phyloP scores from a whole-genome alignment of 768 basidiomycete genomes.

The Rhizopogon vinicolor region DNA sequence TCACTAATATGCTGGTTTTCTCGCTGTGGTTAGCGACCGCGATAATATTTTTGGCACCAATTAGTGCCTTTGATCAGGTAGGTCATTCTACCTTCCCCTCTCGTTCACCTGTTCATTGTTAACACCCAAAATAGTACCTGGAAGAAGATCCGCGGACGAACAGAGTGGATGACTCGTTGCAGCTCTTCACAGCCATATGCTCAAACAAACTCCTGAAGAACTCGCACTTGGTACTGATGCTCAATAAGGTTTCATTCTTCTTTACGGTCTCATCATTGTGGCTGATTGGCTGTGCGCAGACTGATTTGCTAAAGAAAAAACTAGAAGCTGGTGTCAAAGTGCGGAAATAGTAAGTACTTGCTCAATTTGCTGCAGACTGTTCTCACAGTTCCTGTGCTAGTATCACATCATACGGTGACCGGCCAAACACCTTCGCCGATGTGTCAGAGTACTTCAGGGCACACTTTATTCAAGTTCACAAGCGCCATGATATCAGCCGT shows the following conservation, averaged over 20 bases:
- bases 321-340: slow-evolving; percentile 63
- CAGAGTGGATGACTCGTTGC: slow-evolving; percentile 77
- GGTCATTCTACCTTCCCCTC: slow-evolving; percentile 8
- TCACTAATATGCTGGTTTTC: slow-evolving; percentile 4
- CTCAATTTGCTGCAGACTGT: slow-evolving; percentile 1
- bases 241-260: slow-evolving; percentile 60
- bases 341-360: slow-evolving; percentile 63
- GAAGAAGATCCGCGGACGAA: slow-evolving; percentile 80
- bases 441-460: slow-evolving; percentile 79
- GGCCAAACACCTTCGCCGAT: slow-evolving; percentile 64
- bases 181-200: slow-evolving; percentile 72
- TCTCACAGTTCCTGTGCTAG: slow-evolving; percentile 27
- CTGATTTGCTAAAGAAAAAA: slow-evolving; percentile 70
- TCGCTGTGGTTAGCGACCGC: slow-evolving; percentile 53
- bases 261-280: slow-evolving; percentile 1
- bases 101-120: slow-evolving; percentile 3
- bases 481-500: slow-evolving; percentile 53
- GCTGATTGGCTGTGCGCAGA: slow-evolving; percentile 34
- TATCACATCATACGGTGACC: slow-evolving; percentile 73
- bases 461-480: slow-evolving; percentile 77
- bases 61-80: slow-evolving; percentile 86
- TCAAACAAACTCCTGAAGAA: slow-evolving; percentile 69
- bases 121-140: slow-evolving; percentile 50
- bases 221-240: slow-evolving; percentile 67
- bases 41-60: slow-evolving; percentile 83